phyloP scores from a whole-genome alignment of 768 basidiomycete species.

The Hysterangium stoloniferum region DNA sequence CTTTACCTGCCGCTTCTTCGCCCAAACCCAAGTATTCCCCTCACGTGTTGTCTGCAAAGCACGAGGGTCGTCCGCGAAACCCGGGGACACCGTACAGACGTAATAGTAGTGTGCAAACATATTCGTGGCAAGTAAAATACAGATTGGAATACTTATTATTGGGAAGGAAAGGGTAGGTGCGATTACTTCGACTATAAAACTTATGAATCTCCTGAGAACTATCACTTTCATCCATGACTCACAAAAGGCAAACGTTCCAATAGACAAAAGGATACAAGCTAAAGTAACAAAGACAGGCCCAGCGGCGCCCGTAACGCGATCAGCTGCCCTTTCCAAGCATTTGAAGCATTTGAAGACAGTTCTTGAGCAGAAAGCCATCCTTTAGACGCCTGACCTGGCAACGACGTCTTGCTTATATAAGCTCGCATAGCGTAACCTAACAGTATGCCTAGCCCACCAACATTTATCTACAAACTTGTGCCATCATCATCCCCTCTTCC shows the following conservation, averaged over 20 bases:
- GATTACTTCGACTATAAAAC: slow-evolving; percentile 66
- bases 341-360: slow-evolving; percentile 54
- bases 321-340: slow-evolving; percentile 62
- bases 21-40: slow-evolving; percentile 50
- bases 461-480: slow-evolving; percentile 58
- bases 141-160: slow-evolving; percentile 55
- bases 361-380: slow-evolving; percentile 4
- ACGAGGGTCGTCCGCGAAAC: slow-evolving; percentile 61
- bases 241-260: slow-evolving; percentile 78
- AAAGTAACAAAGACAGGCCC: slow-evolving; percentile 85
- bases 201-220: neutral
- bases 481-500: slow-evolving; percentile 31
- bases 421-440: neutral
- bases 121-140: slow-evolving; percentile 71
- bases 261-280: slow-evolving; percentile 63
- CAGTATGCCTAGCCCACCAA: slow-evolving; percentile 24
- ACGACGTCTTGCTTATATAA: neutral
- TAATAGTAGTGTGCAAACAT: slow-evolving; percentile 79
- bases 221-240: slow-evolving; percentile 32
- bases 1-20: slow-evolving; percentile 29
- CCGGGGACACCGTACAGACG: slow-evolving; percentile 72
- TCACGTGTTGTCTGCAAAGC: slow-evolving; percentile 18
- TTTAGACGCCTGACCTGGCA: neutral
- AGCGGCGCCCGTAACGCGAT: slow-evolving; percentile 79
- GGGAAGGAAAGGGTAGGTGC: slow-evolving; percentile 55